Base-by-base conservation (phyloP, 1,284 basidiomycete genomes). In the Earliella scabrosa region DNA sequence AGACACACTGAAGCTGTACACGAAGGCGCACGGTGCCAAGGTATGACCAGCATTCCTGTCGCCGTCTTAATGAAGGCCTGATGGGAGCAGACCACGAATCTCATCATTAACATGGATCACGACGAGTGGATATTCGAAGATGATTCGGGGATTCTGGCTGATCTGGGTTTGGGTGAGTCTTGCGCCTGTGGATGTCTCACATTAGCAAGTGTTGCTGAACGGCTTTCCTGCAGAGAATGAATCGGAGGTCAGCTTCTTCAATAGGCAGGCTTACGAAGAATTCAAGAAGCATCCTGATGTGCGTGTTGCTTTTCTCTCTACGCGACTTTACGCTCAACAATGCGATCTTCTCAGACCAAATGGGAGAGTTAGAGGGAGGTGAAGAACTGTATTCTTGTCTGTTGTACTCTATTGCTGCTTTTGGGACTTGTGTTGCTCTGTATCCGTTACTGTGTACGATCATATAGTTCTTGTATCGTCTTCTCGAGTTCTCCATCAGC, bases 1-100 rank as follows among this genome's bases (percentile, higher is more conserved):
- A 92, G 95, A 98, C 74, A 97, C 95, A 10, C 65, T 99, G 58
- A 99, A 99, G 70, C 75, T 97, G 14, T 99, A 99, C 72, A 94
- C 93, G 0, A 87, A 88, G 66, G 97, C 97, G 1, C 97, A 98
- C 69, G 95, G 95, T 10, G 82, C 95, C 55, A 99, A 99, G 82
- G 93, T 89, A 48, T 35, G 63, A n/a, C n/a, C 45, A 9, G n/a
- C 24, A 11, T 45, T 34, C 31, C 36, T 56, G 23, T 6, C 8
- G 10, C 14, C 16, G 36, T 32, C 24, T 21, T 48, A 29, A 46
- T 43, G 31, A 50, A 45, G 35, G 34, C 21, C 18, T 24, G 39
- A 24, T 9, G 10, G 10, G 14, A 11, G 14, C 68, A 96, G 94
- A 95, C 95, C 0, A 91, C 89, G 27, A 97, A 97, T 75, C 80